A percentile compares a stretch with the other conserved stretches of the same genome.
phyloP scores from a whole-genome alignment of 495 filamentous ascomycete species.

The Talaromyces stipitatus region DNA sequence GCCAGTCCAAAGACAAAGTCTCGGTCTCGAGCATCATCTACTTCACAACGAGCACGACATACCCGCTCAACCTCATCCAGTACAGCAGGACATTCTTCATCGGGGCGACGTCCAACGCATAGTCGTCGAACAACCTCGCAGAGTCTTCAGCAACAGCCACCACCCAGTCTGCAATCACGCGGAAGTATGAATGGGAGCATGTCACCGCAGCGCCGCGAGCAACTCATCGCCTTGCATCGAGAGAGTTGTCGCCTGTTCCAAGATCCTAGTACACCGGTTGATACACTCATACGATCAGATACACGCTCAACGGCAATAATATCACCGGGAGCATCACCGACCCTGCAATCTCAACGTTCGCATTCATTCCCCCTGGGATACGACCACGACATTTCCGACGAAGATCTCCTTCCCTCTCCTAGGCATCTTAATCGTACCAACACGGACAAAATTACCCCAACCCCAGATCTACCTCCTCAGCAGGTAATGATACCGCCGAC shows the following conservation, averaged over 20 bases:
- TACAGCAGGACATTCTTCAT: slow-evolving; percentile 22
- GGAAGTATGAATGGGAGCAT: not conserved
- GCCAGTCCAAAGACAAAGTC: not conserved
- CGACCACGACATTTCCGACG: slow-evolving; percentile 5
- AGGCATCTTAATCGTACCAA: not conserved
- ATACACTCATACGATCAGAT: not conserved
- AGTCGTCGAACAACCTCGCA: slow-evolving; percentile 23
- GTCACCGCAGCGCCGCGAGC: slow-evolving; percentile 23
- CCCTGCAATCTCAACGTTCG: not conserved
- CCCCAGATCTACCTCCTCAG: no score
- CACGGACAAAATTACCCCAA: no score
- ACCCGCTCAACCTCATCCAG: slow-evolving; percentile 22
- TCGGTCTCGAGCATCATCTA: slow-evolving; percentile 5
- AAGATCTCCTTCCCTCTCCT: not conserved
- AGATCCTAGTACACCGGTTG: slow-evolving; percentile 9
- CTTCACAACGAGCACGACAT: slow-evolving; percentile 7
- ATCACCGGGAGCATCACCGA: slow-evolving; percentile 1
- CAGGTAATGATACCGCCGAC: slow-evolving; percentile 26
- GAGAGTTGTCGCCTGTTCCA: slow-evolving; percentile 41
- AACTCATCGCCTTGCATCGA: slow-evolving; percentile 35
- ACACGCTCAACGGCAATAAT: not conserved
- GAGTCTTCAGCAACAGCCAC: not conserved
- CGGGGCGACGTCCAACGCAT: slow-evolving; percentile 18
- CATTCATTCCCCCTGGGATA: not conserved
- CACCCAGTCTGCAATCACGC: not conserved